Evolutionary conservation across 352 stramenopile species (phyloP).

Genomic region (Aphanomyces invadans): DNA sequence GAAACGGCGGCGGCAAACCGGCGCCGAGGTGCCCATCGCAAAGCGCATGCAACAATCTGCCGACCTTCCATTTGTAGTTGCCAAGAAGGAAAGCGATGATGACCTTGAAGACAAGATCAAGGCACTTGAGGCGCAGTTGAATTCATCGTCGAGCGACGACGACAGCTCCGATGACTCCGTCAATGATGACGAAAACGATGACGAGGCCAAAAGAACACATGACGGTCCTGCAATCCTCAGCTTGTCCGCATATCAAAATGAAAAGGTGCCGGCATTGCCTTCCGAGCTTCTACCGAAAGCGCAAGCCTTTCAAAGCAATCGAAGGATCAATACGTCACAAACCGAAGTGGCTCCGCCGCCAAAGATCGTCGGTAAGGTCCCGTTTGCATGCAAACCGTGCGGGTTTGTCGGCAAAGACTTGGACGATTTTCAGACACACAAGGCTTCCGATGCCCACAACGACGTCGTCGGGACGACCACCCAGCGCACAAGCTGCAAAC

Average conservation of each 20-base stretch:
- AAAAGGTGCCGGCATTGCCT: constrained; percentile 57
- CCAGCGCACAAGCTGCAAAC: constrained; percentile 35
- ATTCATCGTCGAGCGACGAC: constrained; percentile 31
- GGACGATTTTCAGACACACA: constrained; percentile 53
- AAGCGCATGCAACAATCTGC: constrained; percentile 75
- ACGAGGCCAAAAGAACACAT: neutral
- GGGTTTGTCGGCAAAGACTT: constrained; percentile 67
- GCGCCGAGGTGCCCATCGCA: constrained; percentile 62
- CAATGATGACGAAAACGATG: constrained; percentile 15
- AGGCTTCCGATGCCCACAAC: constrained; percentile 40
- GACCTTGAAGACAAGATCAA: constrained; percentile 63
- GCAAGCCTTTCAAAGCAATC: constrained; percentile 9
- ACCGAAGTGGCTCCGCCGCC: constrained; percentile 20
- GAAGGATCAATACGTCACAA: constrained; percentile 29
- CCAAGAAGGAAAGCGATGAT: constrained; percentile 31
- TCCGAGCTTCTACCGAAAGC: constrained; percentile 40
- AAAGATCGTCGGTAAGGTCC: constrained; percentile 39
- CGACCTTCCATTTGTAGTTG: constrained; percentile 41
- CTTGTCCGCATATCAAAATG: constrained; percentile 53
- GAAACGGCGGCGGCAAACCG: neutral
- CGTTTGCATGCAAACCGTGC: constrained; percentile 76
- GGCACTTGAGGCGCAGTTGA: constrained; percentile 59
- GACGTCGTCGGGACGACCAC: constrained; percentile 22
- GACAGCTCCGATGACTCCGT: constrained; percentile 6
- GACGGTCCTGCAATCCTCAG: constrained; percentile 38